Evolutionary conservation across 1,284 basidiomycete genomes (phyloP).

Genomic region (Ustilago xerochloae): DNA sequence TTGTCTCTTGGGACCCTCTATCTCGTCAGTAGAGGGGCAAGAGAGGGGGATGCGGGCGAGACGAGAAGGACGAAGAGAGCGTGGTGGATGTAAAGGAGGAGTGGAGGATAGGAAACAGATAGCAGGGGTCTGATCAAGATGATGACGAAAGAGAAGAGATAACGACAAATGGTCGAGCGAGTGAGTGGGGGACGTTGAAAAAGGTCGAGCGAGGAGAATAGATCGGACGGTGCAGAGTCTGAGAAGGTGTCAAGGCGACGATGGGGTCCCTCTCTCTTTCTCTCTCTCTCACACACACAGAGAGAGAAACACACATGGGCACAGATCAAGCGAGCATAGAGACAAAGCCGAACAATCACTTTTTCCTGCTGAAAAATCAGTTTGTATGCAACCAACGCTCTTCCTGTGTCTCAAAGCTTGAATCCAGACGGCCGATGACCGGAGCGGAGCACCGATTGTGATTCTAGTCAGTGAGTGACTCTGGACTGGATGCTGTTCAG

Average conservation of each 20-base stretch:
- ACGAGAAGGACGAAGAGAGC: conserved; percentile 9
- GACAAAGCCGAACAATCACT: neutral
- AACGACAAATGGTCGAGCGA: neutral
- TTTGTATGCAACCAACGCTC: conserved; percentile 2
- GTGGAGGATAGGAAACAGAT: neutral
- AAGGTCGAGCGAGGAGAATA: neutral
- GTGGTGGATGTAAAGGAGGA: conserved; percentile 3
- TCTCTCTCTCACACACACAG: too few species aligned
- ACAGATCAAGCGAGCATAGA: conserved; percentile 22
- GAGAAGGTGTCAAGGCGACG: neutral
- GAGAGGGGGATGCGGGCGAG: neutral
- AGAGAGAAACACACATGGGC: too few species aligned
- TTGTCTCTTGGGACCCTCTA: conserved; percentile 10
- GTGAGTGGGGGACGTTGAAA: neutral
- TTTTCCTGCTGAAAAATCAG: conserved; percentile 8
- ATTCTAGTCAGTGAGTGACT: too few species aligned
- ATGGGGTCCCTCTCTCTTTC: too few species aligned
- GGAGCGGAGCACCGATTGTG: conserved; percentile 17
- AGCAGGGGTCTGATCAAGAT: neutral
- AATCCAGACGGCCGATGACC: neutral
- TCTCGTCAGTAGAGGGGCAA: conserved; percentile 16
- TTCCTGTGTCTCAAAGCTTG: neutral
- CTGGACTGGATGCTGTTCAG: neutral
- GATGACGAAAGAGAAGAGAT: neutral
- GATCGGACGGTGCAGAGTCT: conserved; percentile 11